Evolutionary conservation across 768 basidiomycete species (phyloP), one percentile per base, ranked within the genome.

Genomic region (Russula olivacea): DNA sequence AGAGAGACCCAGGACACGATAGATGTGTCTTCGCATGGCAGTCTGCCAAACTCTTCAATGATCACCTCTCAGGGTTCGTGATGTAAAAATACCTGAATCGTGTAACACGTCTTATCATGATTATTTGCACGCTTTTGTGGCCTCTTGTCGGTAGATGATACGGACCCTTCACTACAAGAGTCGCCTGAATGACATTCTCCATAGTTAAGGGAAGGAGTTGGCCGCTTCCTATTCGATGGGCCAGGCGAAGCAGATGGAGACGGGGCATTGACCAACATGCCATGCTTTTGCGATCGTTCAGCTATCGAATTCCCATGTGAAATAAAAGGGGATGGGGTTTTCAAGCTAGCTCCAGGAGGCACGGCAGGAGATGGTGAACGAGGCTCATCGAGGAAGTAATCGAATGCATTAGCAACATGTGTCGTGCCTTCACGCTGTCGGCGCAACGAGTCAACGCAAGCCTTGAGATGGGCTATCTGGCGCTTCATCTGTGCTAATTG

Each of bases 21-120:
- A 72, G n/a, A 88, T 73, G 68, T 89, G 89, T 53, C 74, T 73
- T 14, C 88, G 85, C 78, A 90, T 83, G 1, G 88, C 89, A 66
- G 86, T 82, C 89, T 89, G 69, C 21, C 41, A 28, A 52, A 11
- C 9, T 28, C 40, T 48, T 62, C 54, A 58, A n/a, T 17, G 41
- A 25, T 19, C 19, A 52, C 21, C 50, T 21, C 49, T 21, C 49
- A n/a, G 17, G 28, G 40, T 9, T 8, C 41, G 47, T 17, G 50
- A 34, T 14, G 71, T 76, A 30, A 14, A 41, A 36, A 66, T 72
- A 87, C 88, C 70, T 88, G 83, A 25, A 90, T 83, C 0, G 87
- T 89, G 43, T 86, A 76, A 72, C 82, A 83, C 12, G 83, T 80
- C 47, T 70, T 82, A 71, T 88, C 87, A 65, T 85, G 87, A 56